Percentiles rank a stretch among this genome's conserved stretches.
phyloP scores from a whole-genome alignment of 2,329 filamentous ascomycete genomes.

The Purpureocillium lavendulum region DNA sequence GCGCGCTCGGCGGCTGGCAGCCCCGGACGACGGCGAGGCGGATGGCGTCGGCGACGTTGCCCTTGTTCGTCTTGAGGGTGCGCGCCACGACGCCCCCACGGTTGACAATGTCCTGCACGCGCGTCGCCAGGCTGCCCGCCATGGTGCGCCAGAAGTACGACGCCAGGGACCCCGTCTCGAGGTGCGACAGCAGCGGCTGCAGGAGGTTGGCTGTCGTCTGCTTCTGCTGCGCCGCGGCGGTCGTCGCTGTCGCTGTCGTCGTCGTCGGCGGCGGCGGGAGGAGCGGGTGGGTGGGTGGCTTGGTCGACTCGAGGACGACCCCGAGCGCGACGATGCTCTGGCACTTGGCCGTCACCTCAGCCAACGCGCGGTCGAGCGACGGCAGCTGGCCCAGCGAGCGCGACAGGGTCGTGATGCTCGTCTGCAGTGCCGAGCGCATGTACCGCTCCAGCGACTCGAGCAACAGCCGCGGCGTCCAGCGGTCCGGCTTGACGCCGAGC shows the following conservation, averaged over 20 bases:
- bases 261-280: slow-evolving; percentile 33
- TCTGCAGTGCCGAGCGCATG: slow-evolving; percentile 71
- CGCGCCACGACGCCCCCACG: slow-evolving; percentile 78
- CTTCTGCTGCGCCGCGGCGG: slow-evolving; percentile 15
- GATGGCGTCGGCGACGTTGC: slow-evolving; percentile 67
- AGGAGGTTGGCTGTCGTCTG: slow-evolving; percentile 45
- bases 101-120: slow-evolving; percentile 77
- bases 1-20: slow-evolving; percentile 55
- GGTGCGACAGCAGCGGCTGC: slow-evolving; percentile 60
- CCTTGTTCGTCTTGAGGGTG: slow-evolving; percentile 68
- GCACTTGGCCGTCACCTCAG: slow-evolving; percentile 75
- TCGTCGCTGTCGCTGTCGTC: too few relatives aligned
- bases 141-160: slow-evolving; percentile 93
- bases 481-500: slow-evolving; percentile 40
- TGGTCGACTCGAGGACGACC: slow-evolving; percentile 60
- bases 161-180: slow-evolving; percentile 80
- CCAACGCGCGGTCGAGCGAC: slow-evolving; percentile 69
- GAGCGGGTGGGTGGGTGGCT: slow-evolving; percentile 61
- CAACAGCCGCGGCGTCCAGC: slow-evolving; percentile 60
- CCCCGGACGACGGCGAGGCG: slow-evolving; percentile 76
- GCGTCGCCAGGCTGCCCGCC: slow-evolving; percentile 64
- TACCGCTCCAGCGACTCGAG: slow-evolving; percentile 73
- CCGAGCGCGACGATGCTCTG: slow-evolving; percentile 90
- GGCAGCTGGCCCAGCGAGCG: slow-evolving; percentile 73
- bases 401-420: slow-evolving; percentile 65